Evolutionary conservation across 169 alveolate species (phyloP), one percentile per base, ranked within the genome.

Genomic region (Plasmodium vinckei): DNA sequence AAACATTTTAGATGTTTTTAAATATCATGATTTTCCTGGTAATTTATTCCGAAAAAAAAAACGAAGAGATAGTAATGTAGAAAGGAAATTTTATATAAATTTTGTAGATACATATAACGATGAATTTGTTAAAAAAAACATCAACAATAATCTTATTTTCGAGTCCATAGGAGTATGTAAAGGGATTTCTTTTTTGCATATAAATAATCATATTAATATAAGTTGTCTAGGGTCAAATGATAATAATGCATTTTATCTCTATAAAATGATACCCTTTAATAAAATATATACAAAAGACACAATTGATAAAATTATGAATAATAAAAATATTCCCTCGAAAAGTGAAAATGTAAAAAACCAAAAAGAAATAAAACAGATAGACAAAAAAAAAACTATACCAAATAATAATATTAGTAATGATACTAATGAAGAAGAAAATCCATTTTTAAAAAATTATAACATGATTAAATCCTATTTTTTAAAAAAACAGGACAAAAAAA

Each of bases 141-240:
- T 86, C 25, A 69, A 86, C 87, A 86, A 86, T 19, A 86, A 86
- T 25, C 59, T 86, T 46, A 86, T 86, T 47, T 86, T 86, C 60
- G 91, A 86, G 75, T 71, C 91, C 12, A 86, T 86, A 70, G 91
- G 87, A 33, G 75, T 86, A 60, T 86, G 91, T 70, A 86, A 69
- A 70, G 91, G 91, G 9, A 54, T 86, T 46, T 86, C 91, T 53
- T 86, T 70, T 86, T 71, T 86, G 54, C 56, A 71, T 25, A 60
- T 86, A 57, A 59, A 69, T 21, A 59, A 86, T 59, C 69, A 86
- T 53, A 86, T 86, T 53, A 86, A 86, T 49, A 64, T 86, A 39
- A 86, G 60, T 51, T 86, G 91, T 49, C 17, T 86, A 86, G 91
- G 91, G 2, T 27, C 60, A 61, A 56, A 86, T 13, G 79, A 86